Evolutionary conservation across 331 rosid genomes (phyloP), one percentile per base, ranked within the genome.

Genomic region (Dryas integrifolia): DNA sequence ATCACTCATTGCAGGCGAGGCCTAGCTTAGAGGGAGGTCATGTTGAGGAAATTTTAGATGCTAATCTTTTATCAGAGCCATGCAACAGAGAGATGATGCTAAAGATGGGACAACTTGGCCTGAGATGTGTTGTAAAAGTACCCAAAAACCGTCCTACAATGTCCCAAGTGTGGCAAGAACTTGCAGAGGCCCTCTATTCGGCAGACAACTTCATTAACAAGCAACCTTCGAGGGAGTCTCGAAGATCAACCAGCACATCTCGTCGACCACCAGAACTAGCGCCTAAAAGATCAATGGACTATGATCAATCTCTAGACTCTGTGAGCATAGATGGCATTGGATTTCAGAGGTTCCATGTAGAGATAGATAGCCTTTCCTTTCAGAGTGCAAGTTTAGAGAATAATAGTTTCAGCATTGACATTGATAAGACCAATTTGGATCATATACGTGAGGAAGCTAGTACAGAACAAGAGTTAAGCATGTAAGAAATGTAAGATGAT

Each of bases 101-200:
- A 49, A 84, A 87, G 73, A 86, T 90, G 93, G 98, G 96, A 14
- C 77, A 72, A 79, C 88, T 92, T 79, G 93, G 84, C 39, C 75
- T 90, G 18, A 84, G 77, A 78, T 92, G 97, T 84, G 85, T 83
- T 62, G 89, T 80, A 40, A 72, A 79, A 63, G 76, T 75, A 62
- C 97, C 97, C 35, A 88, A 92, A 58, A 67, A 83, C 21, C 91
- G 96, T 4, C 96, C 97, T 11, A 88, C 96, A 73, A 90, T 92
- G 96, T 72, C 85, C 1, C 85, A 79, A 24, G 96, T 88, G 70
- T 84, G 87, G 79, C 85, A 58, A 74, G 92, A 90, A 67, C 82
- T 93, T 14, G 86, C 86, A 67, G 88, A 76, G 49, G 82, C 90
- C 67, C 88, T 88, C 3, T 58, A 58, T 66, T 60, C 39, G 40